Conservation (phyloP, 208 protist species). For the Zelonia costaricensis region DNA sequence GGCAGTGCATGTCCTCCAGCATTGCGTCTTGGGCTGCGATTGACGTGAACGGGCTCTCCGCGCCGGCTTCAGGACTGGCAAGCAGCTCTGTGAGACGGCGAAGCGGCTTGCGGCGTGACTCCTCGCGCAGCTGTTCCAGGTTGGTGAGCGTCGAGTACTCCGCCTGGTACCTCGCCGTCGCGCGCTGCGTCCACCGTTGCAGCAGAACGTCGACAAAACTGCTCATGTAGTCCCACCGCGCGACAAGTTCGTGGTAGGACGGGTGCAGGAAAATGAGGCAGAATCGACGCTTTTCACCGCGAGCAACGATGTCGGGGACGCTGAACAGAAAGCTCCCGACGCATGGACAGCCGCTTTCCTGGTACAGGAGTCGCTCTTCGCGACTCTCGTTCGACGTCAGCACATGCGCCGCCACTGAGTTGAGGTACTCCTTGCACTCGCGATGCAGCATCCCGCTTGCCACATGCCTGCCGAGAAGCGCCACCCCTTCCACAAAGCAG, state of each 20-base stretch:
- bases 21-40: not conserved
- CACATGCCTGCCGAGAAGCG: slow-evolving; percentile 29
- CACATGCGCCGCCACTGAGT: slow-evolving; percentile 54
- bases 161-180: slow-evolving; percentile 37
- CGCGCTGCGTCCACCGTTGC: slow-evolving; percentile 30
- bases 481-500: slow-evolving; percentile 30
- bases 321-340: slow-evolving; percentile 73
- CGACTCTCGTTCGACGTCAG: slow-evolving; percentile 64
- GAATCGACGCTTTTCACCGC: slow-evolving; percentile 78
- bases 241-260: slow-evolving; percentile 50
- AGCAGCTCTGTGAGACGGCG: slow-evolving; percentile 56
- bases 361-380: slow-evolving; percentile 67
- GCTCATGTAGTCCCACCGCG: slow-evolving; percentile 45
- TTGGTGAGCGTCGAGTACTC: slow-evolving; percentile 65
- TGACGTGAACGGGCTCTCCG: not conserved
- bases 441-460: slow-evolving; percentile 53
- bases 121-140: slow-evolving; percentile 60
- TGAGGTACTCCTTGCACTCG: slow-evolving; percentile 50
- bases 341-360: slow-evolving; percentile 58
- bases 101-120: slow-evolving; percentile 55
- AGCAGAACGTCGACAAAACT: slow-evolving; percentile 44
- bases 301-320: slow-evolving; percentile 78
- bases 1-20: slow-evolving; percentile 26
- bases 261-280: slow-evolving; percentile 73
- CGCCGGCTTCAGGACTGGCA: not conserved